Conservation (phyloP, 192 early-diverging fungal genomes). For the Paraglomus brasilianum region DNA sequence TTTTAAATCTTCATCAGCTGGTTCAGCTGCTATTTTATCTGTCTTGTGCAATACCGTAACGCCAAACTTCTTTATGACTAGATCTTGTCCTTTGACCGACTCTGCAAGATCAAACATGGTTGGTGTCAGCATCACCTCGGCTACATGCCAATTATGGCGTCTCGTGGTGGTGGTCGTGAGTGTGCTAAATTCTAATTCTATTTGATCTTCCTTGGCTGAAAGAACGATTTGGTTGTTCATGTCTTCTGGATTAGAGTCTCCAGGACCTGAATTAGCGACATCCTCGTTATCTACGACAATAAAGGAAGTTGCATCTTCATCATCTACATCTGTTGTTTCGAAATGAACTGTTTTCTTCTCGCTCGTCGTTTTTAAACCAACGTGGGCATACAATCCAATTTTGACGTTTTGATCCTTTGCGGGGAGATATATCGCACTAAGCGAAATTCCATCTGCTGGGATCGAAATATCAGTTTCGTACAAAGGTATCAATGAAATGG, state of each 20-base stretch:
- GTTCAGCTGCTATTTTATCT: neutral
- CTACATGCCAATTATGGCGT: too few relatives aligned
- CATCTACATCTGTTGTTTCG: neutral
- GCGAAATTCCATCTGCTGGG: neutral
- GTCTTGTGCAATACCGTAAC: too few relatives aligned
- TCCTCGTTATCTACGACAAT: neutral
- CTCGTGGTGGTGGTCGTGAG: too few relatives aligned
- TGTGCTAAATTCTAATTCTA: too few relatives aligned
- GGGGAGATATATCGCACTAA: conserved; percentile 10
- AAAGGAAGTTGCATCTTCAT: neutral
- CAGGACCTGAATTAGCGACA: neutral
- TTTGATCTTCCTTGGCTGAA: too few relatives aligned
- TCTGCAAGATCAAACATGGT: too few relatives aligned
- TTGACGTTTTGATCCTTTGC: neutral
- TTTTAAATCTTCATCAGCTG: neutral
- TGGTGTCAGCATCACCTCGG: too few relatives aligned
- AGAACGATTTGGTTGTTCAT: too few relatives aligned
- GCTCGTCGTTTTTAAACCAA: neutral
- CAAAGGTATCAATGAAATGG: neutral
- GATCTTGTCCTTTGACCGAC: too few relatives aligned
- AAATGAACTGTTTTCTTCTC: neutral
- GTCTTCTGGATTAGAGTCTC: too few relatives aligned
- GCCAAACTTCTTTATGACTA: too few relatives aligned
- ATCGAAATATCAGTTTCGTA: conserved; percentile 11
- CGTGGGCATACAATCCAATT: conserved; percentile 1